Conservation (phyloP, 169 alveolate species). For the Perkinsus marinus region DNA sequence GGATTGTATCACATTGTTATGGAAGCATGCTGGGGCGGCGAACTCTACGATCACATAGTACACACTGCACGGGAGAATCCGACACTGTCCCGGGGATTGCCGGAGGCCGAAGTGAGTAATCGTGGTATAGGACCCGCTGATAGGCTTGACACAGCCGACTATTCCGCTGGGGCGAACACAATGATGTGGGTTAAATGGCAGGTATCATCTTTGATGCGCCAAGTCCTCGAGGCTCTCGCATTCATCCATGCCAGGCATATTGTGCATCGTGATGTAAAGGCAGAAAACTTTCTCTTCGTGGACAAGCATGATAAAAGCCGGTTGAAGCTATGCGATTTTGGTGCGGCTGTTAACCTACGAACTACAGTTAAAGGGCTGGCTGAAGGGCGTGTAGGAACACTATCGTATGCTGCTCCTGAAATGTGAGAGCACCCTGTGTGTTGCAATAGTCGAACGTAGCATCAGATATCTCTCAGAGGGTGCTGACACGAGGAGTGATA, state of each 20-base stretch:
- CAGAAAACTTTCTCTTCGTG: conserved; percentile 44
- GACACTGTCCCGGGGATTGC: neutral
- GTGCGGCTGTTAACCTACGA: conserved; percentile 25
- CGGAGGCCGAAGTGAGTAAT: neutral
- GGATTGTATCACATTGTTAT: neutral
- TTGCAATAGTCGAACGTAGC: neutral
- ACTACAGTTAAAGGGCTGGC: neutral
- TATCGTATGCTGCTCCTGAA: neutral
- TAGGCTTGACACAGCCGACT: too few species aligned
- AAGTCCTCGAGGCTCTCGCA: conserved; percentile 36
- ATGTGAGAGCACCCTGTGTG: neutral
- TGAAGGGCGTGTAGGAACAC: neutral
- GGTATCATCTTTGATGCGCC: conserved; percentile 27
- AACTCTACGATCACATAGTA: neutral
- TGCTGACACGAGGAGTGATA: neutral
- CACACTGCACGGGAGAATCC: neutral
- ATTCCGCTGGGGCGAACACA: too few species aligned
- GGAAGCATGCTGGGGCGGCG: neutral
- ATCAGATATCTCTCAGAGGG: neutral
- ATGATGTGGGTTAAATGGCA: too few species aligned
- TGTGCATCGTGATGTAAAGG: conserved; percentile 59
- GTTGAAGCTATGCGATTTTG: conserved; percentile 35
- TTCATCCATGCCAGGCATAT: conserved; percentile 43
- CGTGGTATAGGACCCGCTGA: neutral
- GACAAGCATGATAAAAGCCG: conserved; percentile 10